phyloP scores from a whole-genome alignment of 1,284 basidiomycete genomes.

The Apiotrichum laibachii region DNA sequence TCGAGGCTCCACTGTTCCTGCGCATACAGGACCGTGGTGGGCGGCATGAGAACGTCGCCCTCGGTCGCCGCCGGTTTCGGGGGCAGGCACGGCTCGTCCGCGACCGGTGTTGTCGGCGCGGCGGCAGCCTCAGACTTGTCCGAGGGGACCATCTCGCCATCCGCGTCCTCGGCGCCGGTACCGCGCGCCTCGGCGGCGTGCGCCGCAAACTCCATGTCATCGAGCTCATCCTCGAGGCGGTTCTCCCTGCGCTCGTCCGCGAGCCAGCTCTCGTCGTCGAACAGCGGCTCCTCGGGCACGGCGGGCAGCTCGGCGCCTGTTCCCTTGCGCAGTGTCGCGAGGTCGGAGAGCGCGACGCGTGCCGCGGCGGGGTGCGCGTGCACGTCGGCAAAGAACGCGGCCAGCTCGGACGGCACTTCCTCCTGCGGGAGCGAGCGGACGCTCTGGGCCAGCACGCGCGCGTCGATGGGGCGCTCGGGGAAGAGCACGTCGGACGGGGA shows the following conservation, averaged over 20 bases:
- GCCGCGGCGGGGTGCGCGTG: slow-evolving; percentile 1
- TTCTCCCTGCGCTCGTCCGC: not conserved
- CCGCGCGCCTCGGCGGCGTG: no score
- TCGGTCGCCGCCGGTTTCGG: not conserved
- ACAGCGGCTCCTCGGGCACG: not conserved
- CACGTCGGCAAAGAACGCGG: slow-evolving; percentile 11
- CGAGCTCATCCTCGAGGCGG: no score
- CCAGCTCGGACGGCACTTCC: slow-evolving; percentile 3
- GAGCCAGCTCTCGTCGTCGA: not conserved
- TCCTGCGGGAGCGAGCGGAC: not conserved
- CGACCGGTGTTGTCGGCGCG: not conserved
- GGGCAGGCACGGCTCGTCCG: not conserved
- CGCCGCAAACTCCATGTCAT: not conserved
- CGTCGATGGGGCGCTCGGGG: slow-evolving; percentile 18
- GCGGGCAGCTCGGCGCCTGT: not conserved
- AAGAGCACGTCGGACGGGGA: slow-evolving; percentile 11
- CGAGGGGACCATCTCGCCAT: not conserved
- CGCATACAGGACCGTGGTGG: not conserved
- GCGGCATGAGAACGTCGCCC: slow-evolving; percentile 2
- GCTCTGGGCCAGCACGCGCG: slow-evolving; percentile 6
- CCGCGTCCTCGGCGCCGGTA: not conserved
- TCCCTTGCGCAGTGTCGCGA: slow-evolving; percentile 10
- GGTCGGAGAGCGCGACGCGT: slow-evolving; percentile 8
- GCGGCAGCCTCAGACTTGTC: not conserved
- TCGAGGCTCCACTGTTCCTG: slow-evolving; percentile 9